These are phyloP conservation scores for Drechslerella stenobrocha DNA, from an alignment of 2,329 filamentous ascomycete species.

Conservation along the genomic window DNA sequence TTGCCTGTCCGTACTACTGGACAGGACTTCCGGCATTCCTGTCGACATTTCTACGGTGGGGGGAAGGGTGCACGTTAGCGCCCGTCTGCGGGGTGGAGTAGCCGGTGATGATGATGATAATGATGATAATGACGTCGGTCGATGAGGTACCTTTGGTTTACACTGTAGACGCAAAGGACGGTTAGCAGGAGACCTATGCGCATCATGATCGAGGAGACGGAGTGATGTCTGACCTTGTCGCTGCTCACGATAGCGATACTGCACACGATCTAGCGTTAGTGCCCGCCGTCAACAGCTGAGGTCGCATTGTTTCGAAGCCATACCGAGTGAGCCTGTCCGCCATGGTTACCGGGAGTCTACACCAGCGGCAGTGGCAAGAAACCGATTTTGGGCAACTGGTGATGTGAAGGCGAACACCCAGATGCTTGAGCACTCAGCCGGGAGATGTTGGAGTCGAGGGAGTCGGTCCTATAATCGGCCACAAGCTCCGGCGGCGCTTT, in stretches of 20 bases:
- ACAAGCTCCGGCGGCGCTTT: constrained; percentile 36
- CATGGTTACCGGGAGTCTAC: constrained; percentile 62
- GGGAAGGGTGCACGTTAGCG: constrained; percentile 53
- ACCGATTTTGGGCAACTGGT: constrained; percentile 48
- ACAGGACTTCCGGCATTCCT: constrained; percentile 99
- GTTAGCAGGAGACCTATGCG: constrained; percentile 52
- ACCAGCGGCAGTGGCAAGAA: constrained; percentile 53
- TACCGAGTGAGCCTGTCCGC: constrained; percentile 94
- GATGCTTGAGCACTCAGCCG: background rate
- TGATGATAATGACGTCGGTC: no score
- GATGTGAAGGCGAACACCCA: background rate
- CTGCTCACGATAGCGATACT: constrained; percentile 99
- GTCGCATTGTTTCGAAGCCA: no score
- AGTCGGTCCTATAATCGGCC: constrained; percentile 9
- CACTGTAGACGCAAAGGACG: constrained; percentile 64
- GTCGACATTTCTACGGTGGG: constrained; percentile 81
- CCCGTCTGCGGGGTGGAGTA: constrained; percentile 48
- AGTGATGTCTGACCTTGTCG: constrained; percentile 75
- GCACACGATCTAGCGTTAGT: constrained; percentile 48
- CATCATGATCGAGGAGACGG: constrained; percentile 31
- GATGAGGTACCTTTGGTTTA: constrained; percentile 72
- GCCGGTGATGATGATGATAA: constrained; percentile 49
- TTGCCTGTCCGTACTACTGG: constrained; percentile 97
- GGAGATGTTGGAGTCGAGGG: constrained; percentile 10
- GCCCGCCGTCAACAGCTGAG: constrained; percentile 25